Conservation (phyloP, 371 early-diverging fungal species). For the Blastocladiella emersonii region DNA sequence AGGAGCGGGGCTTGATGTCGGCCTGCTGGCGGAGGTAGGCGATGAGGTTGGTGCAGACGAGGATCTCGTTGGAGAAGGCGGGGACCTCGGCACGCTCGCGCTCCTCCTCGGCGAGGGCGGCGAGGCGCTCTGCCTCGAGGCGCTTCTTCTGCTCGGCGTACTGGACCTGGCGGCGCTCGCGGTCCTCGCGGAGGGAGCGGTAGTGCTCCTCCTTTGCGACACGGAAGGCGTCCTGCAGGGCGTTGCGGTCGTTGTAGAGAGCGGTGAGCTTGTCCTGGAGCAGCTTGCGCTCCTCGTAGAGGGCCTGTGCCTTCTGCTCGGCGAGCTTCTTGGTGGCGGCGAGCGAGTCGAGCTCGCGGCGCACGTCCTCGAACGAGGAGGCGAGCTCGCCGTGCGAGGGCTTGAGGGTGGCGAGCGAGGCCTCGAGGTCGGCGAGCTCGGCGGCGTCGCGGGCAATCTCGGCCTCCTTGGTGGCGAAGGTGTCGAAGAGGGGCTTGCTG, state of each 20-base stretch:
- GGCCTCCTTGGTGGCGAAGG: constrained; percentile 43
- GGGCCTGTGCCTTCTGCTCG: constrained; percentile 45
- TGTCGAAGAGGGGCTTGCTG: constrained; percentile 58
- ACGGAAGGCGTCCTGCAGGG: constrained; percentile 54
- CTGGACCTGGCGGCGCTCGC: constrained; percentile 37
- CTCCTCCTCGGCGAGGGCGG: constrained; percentile 36
- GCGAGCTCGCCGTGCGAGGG: constrained; percentile 13
- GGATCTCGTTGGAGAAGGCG: constrained; percentile 75
- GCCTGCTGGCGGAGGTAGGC: constrained; percentile 41
- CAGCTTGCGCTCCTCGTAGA: constrained; percentile 59
- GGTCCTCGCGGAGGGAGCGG: constrained; percentile 57
- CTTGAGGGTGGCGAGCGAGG: constrained; percentile 15
- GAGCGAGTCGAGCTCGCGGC: constrained; percentile 47
- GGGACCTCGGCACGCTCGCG: constrained; percentile 76
- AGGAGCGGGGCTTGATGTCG: constrained; percentile 3
- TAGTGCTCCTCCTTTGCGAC: constrained; percentile 60
- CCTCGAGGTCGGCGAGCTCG: constrained; percentile 42
- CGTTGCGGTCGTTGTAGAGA: constrained; percentile 47
- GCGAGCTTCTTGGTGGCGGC: constrained; percentile 42
- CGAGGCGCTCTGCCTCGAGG: constrained; percentile 35
- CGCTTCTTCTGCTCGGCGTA: constrained; percentile 46
- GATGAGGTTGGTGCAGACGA: constrained; percentile 60
- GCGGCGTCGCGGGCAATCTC: constrained; percentile 57
- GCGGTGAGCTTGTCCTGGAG: constrained; percentile 58
- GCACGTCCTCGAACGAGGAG: constrained; percentile 13